Conservation (phyloP, 192 early-diverging fungal species). For the Entophlyctis luteolus region DNA sequence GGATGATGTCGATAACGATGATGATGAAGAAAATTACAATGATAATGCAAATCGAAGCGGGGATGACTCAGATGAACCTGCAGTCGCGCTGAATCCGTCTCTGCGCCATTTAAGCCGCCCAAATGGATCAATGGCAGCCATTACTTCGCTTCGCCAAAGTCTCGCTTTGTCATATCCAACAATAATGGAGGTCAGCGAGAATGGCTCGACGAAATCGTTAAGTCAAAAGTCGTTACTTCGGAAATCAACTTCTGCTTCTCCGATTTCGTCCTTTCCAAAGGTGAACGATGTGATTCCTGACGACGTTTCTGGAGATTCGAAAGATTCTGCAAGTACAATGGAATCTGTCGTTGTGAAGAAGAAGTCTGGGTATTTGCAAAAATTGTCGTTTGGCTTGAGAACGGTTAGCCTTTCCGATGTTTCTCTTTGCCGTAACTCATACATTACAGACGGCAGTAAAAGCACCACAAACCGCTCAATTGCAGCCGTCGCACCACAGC, state of each 20-base stretch:
- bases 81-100: neutral
- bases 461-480: neutral
- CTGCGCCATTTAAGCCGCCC: neutral
- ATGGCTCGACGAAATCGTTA: neutral
- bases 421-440: neutral
- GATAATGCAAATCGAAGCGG: neutral
- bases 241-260: neutral
- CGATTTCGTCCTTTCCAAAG: neutral
- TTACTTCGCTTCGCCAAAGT: neutral
- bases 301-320: neutral
- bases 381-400: constrained; percentile 1
- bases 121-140: neutral
- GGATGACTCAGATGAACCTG: neutral
- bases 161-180: too few species aligned
- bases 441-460: neutral
- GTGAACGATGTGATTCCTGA: neutral
- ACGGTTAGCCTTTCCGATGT: neutral
- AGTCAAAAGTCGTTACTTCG: neutral
- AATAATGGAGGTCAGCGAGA: neutral
- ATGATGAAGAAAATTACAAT: neutral
- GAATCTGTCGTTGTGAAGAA: neutral
- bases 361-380: constrained; percentile 9
- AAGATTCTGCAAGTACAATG: neutral
- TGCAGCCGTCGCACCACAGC: constrained; percentile 10
- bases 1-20: constrained; percentile 14